Conservation (phyloP, 2,329 filamentous ascomycete species). For the Rhinocladiella similis region DNA sequence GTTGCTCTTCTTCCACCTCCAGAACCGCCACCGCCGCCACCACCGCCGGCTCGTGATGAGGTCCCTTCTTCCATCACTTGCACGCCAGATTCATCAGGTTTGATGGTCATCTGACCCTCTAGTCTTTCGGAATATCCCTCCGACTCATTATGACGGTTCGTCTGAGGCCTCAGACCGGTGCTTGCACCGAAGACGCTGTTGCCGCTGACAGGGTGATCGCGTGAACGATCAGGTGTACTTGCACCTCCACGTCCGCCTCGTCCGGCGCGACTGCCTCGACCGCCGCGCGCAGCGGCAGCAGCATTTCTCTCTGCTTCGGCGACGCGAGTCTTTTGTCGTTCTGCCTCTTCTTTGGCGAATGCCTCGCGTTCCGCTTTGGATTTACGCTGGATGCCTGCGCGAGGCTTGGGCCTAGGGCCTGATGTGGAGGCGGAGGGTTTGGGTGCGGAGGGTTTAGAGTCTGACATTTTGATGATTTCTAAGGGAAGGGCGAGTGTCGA, state of each 20-base stretch:
- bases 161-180: constrained; percentile 6
- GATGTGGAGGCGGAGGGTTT: constrained; percentile 8
- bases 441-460: constrained; percentile 6
- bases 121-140: constrained; percentile 33
- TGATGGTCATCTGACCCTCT: constrained; percentile 5
- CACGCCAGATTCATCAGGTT: neutral
- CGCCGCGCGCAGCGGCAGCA: constrained; percentile 10
- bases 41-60: constrained; percentile 23
- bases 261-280: constrained; percentile 11
- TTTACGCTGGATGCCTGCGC: constrained; percentile 27
- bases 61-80: constrained; percentile 24
- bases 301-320: constrained; percentile 16
- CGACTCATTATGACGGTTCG: constrained; percentile 19
- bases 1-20: constrained; percentile 11
- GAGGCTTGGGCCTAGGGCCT: constrained; percentile 19
- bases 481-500: neutral
- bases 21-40: constrained; percentile 32
- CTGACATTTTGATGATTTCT: neutral
- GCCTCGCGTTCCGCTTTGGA: constrained; percentile 30
- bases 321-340: constrained; percentile 23
- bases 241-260: constrained; percentile 14
- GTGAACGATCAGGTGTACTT: constrained; percentile 1
- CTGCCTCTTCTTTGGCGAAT: constrained; percentile 28
- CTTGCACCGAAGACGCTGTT: constrained; percentile 28
- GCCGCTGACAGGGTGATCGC: constrained; percentile 4